These are phyloP conservation scores for Xylariaceae sp. DNA, from an alignment of 2,329 filamentous ascomycete species.

Conservation along the genomic window DNA sequence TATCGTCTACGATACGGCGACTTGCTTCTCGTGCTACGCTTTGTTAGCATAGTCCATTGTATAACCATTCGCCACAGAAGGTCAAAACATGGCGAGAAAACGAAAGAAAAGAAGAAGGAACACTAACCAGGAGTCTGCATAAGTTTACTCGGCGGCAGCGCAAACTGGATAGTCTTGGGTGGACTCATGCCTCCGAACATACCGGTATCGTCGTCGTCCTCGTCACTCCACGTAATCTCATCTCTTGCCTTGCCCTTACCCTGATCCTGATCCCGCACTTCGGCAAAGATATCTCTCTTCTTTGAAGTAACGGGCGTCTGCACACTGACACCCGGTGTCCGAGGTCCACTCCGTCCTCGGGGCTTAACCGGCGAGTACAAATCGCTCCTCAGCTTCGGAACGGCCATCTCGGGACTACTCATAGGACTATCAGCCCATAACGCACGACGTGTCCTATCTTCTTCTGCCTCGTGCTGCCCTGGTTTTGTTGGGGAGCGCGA, in stretches of 20 bases:
- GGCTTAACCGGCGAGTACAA: constrained; percentile 70
- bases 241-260: constrained; percentile 28
- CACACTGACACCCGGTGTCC: constrained; percentile 81
- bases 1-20: constrained; percentile 74
- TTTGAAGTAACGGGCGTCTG: constrained; percentile 64
- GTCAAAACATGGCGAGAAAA: not conserved
- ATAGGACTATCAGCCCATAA: constrained; percentile 57
- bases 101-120: not conserved
- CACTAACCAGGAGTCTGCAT: constrained; percentile 72
- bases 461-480: constrained; percentile 22
- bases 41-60: constrained; percentile 1
- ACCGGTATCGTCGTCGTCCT: constrained; percentile 53
- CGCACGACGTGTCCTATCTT: constrained; percentile 32
- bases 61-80: not conserved
- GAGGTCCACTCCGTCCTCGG: constrained; percentile 46
- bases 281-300: constrained; percentile 48
- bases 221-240: constrained; percentile 70
- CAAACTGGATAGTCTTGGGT: constrained; percentile 89
- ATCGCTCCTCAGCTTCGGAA: constrained; percentile 78
- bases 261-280: constrained; percentile 22
- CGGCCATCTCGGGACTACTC: constrained; percentile 73
- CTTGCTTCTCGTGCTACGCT: constrained; percentile 70
- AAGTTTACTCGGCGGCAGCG: constrained; percentile 70
- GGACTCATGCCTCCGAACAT: constrained; percentile 75
- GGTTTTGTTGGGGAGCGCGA: constrained; percentile 32